These are phyloP conservation scores for Dactylorhiza incarnata DNA, from an alignment of 106 monocot species.

Conservation along the genomic window DNA sequence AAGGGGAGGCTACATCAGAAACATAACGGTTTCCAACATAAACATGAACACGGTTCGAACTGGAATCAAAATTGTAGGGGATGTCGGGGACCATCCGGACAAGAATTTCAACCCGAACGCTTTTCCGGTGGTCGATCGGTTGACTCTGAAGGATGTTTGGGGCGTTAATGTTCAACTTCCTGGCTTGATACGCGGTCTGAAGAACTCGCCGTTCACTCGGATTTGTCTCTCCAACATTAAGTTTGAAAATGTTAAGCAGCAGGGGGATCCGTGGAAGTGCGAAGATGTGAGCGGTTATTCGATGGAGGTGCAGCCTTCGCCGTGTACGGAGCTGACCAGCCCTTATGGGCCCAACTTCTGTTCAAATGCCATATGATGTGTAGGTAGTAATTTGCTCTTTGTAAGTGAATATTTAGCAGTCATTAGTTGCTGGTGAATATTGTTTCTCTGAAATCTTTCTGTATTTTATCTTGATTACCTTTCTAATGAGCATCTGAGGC, in stretches of 20 bases:
- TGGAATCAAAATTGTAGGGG: constrained; percentile 21
- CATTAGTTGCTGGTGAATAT: too few relatives aligned
- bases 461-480: too few relatives aligned
- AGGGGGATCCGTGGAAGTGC: constrained; percentile 18
- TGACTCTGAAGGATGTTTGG: constrained; percentile 29
- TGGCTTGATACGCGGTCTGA: constrained; percentile 28
- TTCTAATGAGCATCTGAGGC: too few relatives aligned
- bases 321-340: constrained; percentile 19
- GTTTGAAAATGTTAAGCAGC: constrained; percentile 6
- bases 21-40: constrained; percentile 25
- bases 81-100: constrained; percentile 38
- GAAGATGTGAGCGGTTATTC: constrained; percentile 27
- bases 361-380: too few relatives aligned
- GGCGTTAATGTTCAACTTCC: constrained; percentile 26
- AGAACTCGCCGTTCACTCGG: constrained; percentile 24
- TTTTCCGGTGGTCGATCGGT: constrained; percentile 20
- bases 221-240: constrained; percentile 32
- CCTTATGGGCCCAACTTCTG: constrained; percentile 14
- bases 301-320: constrained; percentile 22
- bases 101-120: constrained; percentile 23
- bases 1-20: constrained; percentile 31
- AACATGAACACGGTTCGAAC: constrained; percentile 22
- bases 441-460: too few relatives aligned
- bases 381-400: too few relatives aligned
- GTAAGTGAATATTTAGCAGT: too few relatives aligned